phyloP scores from a whole-genome alignment of 2,329 filamentous ascomycete species.

The Colletotrichum sp. region DNA sequence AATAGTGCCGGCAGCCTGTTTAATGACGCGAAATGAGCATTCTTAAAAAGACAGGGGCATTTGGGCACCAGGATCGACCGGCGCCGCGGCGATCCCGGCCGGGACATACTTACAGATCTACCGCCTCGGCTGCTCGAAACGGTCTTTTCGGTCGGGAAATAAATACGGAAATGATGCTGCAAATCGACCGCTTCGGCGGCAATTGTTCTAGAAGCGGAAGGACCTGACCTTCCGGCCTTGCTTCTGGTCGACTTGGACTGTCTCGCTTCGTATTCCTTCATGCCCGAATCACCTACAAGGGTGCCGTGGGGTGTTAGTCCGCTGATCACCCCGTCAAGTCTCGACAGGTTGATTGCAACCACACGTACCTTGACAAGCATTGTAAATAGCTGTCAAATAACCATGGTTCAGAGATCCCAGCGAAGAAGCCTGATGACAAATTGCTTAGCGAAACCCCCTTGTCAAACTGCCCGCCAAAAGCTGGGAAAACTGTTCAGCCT shows the following conservation, averaged over 20 bases:
- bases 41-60: background rate
- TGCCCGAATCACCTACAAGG: conserved; percentile 43
- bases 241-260: conserved; percentile 33
- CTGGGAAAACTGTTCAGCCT: conserved; percentile 1
- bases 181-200: conserved; percentile 23
- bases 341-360: conserved; percentile 2
- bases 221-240: conserved; percentile 19
- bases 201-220: background rate
- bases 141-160: conserved; percentile 79
- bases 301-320: background rate
- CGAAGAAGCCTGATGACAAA: conserved; percentile 69
- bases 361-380: conserved; percentile 57
- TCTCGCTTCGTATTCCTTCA: conserved; percentile 50
- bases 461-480: conserved; percentile 21
- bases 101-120: conserved; percentile 46
- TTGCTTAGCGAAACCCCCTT: background rate
- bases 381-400: conserved; percentile 65
- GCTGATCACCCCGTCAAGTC: background rate
- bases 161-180: conserved; percentile 69
- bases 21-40: conserved; percentile 14
- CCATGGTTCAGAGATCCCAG: conserved; percentile 76
- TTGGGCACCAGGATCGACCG: conserved; percentile 16
- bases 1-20: conserved; percentile 78
- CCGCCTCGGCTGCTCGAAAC: conserved; percentile 71
- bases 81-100: conserved; percentile 5